These are phyloP conservation scores for Uronychia binucleata DNA, from an alignment of 73 alveolate species.

Conservation along the genomic window DNA sequence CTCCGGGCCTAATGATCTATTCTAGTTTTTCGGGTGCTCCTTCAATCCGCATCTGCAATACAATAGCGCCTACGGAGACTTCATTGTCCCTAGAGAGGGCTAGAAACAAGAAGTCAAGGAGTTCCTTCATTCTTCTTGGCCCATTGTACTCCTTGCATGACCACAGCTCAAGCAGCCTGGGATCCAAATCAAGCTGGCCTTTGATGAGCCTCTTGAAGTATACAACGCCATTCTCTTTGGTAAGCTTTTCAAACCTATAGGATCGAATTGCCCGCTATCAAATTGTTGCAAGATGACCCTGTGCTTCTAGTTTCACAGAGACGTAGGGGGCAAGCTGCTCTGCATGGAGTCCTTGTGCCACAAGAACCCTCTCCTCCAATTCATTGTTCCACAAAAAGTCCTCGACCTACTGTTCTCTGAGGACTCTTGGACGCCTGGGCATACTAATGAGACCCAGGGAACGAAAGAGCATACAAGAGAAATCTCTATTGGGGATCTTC, in stretches of 20 bases:
- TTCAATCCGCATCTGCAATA: too few relatives aligned
- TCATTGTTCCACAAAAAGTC: not conserved
- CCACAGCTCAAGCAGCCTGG: not conserved
- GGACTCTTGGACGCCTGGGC: too few relatives aligned
- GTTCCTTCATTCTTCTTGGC: too few relatives aligned
- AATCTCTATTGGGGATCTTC: too few relatives aligned
- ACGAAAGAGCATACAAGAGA: too few relatives aligned
- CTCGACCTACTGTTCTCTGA: constrained; percentile 5
- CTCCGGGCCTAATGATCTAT: too few relatives aligned
- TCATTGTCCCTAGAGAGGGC: too few relatives aligned
- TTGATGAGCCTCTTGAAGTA: not conserved
- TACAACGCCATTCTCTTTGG: not conserved
- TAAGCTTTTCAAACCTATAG: constrained; percentile 3
- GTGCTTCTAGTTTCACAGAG: constrained; percentile 34
- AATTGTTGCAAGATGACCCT: constrained; percentile 57
- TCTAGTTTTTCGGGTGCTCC: too few relatives aligned
- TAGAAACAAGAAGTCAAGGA: too few relatives aligned
- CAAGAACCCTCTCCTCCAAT: constrained; percentile 42
- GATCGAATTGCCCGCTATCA: constrained; percentile 43
- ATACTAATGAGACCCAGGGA: too few relatives aligned
- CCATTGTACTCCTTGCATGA: too few relatives aligned
- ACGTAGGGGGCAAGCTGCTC: constrained; percentile 52
- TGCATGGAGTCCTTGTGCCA: constrained; percentile 68
- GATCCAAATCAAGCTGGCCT: not conserved
- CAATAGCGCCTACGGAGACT: too few relatives aligned